Base-by-base conservation (phyloP, 345 rosid genomes). In the Gossypium ekmanianum region DNA sequence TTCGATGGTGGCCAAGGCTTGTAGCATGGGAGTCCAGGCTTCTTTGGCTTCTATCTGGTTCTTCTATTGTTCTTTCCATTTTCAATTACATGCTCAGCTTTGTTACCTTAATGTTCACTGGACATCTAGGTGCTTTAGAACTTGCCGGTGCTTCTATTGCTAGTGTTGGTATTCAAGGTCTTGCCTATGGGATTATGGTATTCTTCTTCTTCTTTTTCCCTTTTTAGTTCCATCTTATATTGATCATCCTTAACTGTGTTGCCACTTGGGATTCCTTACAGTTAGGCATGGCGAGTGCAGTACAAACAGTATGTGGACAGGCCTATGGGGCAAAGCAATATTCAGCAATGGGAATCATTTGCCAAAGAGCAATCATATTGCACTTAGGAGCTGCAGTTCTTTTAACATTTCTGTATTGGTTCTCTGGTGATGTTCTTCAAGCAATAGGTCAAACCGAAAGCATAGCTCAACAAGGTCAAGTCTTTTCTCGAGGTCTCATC, bases 211-310 rank as follows among this genome's bases (percentile, higher is more conserved):
- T 47, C 12, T 47, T 47, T 47, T 47, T 47, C 11, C 13, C 51
- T 2, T 9, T 47, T 2, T 47, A 2, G 51, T 45, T 45, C 50
- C 50, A 11, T 45, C 50, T 45, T 8, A 45, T 45, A 45, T 45
- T 45, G 12, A 9, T 45, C 50, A 45, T 45, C 12, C 18, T 57
- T 57, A 20, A 57, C 9, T 20, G 14, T 11, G 8, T 12, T 14
- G 3, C 7, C 11, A 58, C 13, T 20, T 58, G 20, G 50, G 50
- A 2, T 45, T 45, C 50, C 50, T 45, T 45, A 47, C 79, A 94
- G 98, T 71, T 92, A 82, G 97, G 98, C 13, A 94, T 94, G 98
- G 98, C 98, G 1, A 94, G 98, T 73, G 98, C 98, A 11, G 98
- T 92, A 57, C 98, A 94, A 71, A 94, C 98, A 0, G 92, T 94